phyloP scores from a whole-genome alignment of 106 monocot genomes.

The Phalaenopsis equestris region DNA sequence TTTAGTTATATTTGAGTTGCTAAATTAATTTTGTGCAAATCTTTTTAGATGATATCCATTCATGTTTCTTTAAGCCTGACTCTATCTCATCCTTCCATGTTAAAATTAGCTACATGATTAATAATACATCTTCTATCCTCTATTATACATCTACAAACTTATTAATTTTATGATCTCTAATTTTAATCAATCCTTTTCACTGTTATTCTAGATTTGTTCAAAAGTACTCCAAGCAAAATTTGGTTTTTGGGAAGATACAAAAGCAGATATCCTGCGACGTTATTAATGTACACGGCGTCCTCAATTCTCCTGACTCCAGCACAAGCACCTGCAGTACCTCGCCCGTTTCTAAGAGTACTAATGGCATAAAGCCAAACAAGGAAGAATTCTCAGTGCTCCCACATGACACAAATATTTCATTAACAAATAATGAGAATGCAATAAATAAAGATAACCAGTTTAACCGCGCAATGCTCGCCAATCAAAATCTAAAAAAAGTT shows the following conservation, averaged over 20 bases:
- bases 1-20: no score
- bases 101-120: no score
- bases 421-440: neutral
- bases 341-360: neutral
- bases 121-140: no score
- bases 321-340: neutral
- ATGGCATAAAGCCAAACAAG: neutral
- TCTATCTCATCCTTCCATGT: no score
- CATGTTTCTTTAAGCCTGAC: no score
- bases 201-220: slow-evolving; percentile 39
- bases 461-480: slow-evolving; percentile 9
- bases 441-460: slow-evolving; percentile 3
- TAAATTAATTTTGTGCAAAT: no score
- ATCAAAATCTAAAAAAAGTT: slow-evolving; percentile 17
- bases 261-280: slow-evolving; percentile 47
- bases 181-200: no score
- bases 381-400: slow-evolving; percentile 1
- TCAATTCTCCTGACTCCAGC: neutral
- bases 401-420: neutral
- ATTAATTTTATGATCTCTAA: no score
- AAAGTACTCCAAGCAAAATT: slow-evolving; percentile 35
- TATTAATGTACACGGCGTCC: neutral
- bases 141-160: no score
- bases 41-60: no score
- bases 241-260: slow-evolving; percentile 55